Evolutionary conservation across 345 rosid species (phyloP).

Genomic region (Abelmoschus esculentus): DNA sequence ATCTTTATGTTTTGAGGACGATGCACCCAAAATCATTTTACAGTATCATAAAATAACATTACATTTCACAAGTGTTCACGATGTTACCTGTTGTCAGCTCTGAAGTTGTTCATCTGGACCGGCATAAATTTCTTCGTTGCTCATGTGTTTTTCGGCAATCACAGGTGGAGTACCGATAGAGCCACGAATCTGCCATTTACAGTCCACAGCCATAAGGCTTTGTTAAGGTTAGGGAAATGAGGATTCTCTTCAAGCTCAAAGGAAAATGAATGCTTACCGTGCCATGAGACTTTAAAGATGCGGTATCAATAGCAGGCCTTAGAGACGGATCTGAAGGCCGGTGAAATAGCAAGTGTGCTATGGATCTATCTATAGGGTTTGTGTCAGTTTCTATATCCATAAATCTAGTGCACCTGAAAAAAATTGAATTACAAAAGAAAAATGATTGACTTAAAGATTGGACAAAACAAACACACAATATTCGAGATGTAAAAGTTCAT

Average conservation of each 20-base stretch:
- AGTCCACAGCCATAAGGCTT: neutral
- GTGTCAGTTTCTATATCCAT: neutral
- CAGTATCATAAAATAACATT: neutral
- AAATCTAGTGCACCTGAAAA: conserved; percentile 32
- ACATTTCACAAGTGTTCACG: neutral
- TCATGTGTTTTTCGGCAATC: neutral
- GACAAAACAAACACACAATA: neutral
- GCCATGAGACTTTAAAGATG: neutral
- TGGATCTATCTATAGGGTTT: neutral
- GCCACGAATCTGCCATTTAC: neutral
- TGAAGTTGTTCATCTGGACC: neutral
- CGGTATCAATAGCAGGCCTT: neutral
- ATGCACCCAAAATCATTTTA: neutral
- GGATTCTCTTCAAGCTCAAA: neutral
- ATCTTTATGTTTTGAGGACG: too few species aligned
- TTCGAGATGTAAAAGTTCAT: neutral
- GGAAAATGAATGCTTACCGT: neutral
- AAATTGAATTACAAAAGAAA: neutral
- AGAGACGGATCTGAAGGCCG: neutral
- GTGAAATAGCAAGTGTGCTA: neutral
- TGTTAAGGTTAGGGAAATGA: neutral
- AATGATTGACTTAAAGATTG: neutral
- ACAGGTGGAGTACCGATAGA: neutral
- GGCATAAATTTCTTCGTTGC: neutral
- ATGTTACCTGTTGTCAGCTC: neutral